Evolutionary conservation across 768 basidiomycete species (phyloP).

Genomic region (Tephrocybe sp.): DNA sequence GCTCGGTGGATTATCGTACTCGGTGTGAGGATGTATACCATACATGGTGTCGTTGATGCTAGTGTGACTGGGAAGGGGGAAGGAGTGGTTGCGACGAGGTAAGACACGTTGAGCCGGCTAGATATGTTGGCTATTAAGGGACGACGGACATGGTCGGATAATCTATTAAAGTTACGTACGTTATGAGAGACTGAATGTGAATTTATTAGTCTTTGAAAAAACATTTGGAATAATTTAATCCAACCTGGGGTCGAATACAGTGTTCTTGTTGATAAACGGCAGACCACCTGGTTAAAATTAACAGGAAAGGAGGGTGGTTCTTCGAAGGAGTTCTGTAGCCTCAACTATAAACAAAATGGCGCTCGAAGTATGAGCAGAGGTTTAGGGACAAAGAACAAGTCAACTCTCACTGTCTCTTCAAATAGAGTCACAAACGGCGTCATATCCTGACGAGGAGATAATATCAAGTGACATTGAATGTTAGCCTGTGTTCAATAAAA

Average conservation of each 20-base stretch:
- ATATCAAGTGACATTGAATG: conserved; percentile 60
- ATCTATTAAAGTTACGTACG: conserved; percentile 33
- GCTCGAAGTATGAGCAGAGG: conserved; percentile 7
- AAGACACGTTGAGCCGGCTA: conserved; percentile 18
- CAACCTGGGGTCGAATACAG: conserved; percentile 25
- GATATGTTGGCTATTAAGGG: conserved; percentile 14
- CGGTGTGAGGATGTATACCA: conserved; percentile 14
- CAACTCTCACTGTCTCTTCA: conserved; percentile 40
- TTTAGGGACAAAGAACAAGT: background rate
- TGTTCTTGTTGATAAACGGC: conserved; percentile 46
- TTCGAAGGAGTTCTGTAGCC: conserved; percentile 38
- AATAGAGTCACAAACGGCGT: conserved; percentile 45
- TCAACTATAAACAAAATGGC: conserved; percentile 30
- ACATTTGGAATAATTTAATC: conserved; percentile 14
- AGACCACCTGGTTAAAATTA: conserved; percentile 31
- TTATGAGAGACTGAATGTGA: conserved; percentile 16
- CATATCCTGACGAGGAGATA: conserved; percentile 47
- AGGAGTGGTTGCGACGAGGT: conserved; percentile 35
- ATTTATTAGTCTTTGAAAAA: conserved; percentile 2
- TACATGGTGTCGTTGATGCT: conserved; percentile 13
- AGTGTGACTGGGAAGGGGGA: conserved; percentile 22
- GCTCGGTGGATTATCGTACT: conserved; percentile 36
- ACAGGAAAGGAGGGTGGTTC: conserved; percentile 42
- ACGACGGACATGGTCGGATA: conserved; percentile 9
- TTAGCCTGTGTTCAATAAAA: conserved; percentile 42